Base-by-base conservation (phyloP, 257 asterid genomes). In the Echites panduratus region DNA sequence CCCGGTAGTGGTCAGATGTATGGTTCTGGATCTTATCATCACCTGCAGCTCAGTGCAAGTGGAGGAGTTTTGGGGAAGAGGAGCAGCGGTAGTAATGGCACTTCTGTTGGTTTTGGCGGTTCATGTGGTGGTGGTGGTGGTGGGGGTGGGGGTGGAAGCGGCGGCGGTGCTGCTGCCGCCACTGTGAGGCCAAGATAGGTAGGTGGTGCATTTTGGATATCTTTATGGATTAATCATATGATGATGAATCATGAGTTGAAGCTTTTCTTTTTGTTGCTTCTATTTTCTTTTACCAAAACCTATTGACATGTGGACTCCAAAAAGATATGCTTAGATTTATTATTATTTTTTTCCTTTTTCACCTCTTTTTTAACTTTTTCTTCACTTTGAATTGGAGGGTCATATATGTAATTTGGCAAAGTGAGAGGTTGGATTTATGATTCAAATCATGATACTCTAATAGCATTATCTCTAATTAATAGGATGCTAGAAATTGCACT, bases 1-100 rank as follows among this genome's bases (percentile, higher is more conserved):
- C 67, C 67, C 7, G 45, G 67, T 32, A 26, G 67, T 32, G 47
- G 67, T 14, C 47, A 62, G 67, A 62, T 62, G 45, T 62, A 62
- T 17, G 67, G 67, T 32, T 62, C 67, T 17, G 67, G 67, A 16
- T 35, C 44, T 14, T 35, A 14, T 32, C 67, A 32, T 32, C 67
- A 35, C 0, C 35, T 62, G 67, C 67, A 35, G 0, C 32, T 62
- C 45, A 9, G 47, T 62, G 43, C 35, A 40, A 35, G 45, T 16
- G 47, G 67, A 1, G 67, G 67, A 62, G 47, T 32, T 32, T 7
- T 32, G 44, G 67, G 67, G 13, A 32, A 32, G 32, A 40, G 44
- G 67, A 61, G 4, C 7, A 19, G 65, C 8, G 65, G 65, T 16
- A 61, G 44, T 29, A 40, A 40, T 61, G 45, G 67, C 43, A 62